Conservation (phyloP, 306 rosid genomes). For the Fragaria ananassa region DNA sequence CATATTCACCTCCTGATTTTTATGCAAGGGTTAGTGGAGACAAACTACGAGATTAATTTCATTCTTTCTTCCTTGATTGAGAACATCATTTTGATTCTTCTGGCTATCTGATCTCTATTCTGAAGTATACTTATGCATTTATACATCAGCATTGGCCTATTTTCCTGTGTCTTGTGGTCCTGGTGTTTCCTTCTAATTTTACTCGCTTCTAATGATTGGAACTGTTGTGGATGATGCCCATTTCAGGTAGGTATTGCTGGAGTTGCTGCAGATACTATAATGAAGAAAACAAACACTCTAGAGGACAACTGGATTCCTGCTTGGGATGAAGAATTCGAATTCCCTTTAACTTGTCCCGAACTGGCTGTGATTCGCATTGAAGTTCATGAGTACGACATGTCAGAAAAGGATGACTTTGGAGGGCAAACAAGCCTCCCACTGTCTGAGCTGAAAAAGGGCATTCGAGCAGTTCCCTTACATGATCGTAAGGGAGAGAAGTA, state of each 20-base stretch:
- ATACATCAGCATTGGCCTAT: not conserved
- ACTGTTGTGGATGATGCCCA: slow-evolving; percentile 1
- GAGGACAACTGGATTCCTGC: slow-evolving; percentile 87
- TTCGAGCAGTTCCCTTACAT: slow-evolving; percentile 67
- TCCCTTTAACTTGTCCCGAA: slow-evolving; percentile 75
- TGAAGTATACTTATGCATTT: not conserved
- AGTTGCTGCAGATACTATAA: slow-evolving; percentile 63
- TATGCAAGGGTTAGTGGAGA: slow-evolving; percentile 73
- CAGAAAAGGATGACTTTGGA: slow-evolving; percentile 96
- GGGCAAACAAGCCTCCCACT: slow-evolving; percentile 91
- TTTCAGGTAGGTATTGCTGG: slow-evolving; percentile 96
- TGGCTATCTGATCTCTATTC: slow-evolving; percentile 2
- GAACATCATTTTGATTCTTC: slow-evolving; percentile 7
- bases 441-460: slow-evolving; percentile 64
- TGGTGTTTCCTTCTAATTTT: not conserved
- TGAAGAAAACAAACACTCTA: slow-evolving; percentile 71
- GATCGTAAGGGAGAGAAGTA: slow-evolving; percentile 62
- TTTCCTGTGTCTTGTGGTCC: not conserved
- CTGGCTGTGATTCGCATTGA: slow-evolving; percentile 82
- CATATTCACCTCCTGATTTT: slow-evolving; percentile 94
- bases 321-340: slow-evolving; percentile 78
- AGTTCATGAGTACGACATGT: slow-evolving; percentile 96
- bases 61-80: not conserved
- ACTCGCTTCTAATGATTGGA: not conserved
- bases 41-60: slow-evolving; percentile 15